Conservation (phyloP, 2,329 filamentous ascomycete species). For the Fusarium setosum region DNA sequence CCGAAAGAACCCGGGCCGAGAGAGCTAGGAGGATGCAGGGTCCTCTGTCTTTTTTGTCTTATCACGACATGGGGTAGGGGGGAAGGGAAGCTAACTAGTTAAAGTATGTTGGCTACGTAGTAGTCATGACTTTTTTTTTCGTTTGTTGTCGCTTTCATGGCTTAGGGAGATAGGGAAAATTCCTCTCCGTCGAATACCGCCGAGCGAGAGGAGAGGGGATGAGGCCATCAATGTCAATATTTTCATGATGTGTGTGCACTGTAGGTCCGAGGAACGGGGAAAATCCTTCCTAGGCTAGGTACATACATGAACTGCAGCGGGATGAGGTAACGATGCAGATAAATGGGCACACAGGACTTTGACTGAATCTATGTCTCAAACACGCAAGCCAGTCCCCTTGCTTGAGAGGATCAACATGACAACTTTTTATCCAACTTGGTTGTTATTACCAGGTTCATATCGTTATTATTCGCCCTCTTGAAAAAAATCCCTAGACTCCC, state of each 20-base stretch:
- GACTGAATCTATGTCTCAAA: not conserved
- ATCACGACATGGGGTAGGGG: constrained; percentile 25
- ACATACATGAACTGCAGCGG: constrained; percentile 9
- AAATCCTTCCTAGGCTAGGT: not conserved
- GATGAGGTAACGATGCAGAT: constrained; percentile 26
- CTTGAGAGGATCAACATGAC: not conserved
- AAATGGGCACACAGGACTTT: constrained; percentile 3
- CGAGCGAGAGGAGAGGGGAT: not conserved
- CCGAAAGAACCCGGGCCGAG: constrained; percentile 35
- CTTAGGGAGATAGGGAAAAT: constrained; percentile 10
- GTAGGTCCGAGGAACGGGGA: not conserved
- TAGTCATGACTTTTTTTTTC: constrained; percentile 7
- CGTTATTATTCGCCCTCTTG: not conserved
- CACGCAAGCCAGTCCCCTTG: not conserved
- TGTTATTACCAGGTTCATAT: constrained; percentile 1
- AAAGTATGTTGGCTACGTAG: no score
- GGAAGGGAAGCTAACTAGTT: no score
- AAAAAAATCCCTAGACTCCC: not conserved
- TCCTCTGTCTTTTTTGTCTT: no score
- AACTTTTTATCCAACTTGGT: constrained; percentile 13
- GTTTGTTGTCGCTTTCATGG: not conserved
- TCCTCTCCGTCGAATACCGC: not conserved
- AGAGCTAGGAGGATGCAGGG: constrained; percentile 13
- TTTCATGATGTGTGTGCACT: no score
- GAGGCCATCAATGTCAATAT: not conserved